A percentile compares a stretch with the other conserved stretches of the same genome.
These are phyloP conservation scores for Pythium myriotylum DNA, from an alignment of 352 stramenopile genomes.

Conservation along the genomic window DNA sequence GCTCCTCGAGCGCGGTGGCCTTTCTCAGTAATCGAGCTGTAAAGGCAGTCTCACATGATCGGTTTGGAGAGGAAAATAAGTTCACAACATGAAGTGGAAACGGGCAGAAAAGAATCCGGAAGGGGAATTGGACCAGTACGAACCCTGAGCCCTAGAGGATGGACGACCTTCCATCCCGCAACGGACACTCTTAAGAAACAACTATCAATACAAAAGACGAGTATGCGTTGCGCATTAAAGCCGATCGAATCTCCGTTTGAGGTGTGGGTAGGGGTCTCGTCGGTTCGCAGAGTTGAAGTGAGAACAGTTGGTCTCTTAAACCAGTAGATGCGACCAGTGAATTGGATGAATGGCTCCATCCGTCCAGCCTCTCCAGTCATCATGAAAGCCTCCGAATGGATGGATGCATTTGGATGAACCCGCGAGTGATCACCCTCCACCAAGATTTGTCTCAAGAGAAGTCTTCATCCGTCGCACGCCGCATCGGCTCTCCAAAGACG, in stretches of 20 bases:
- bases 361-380: too few species aligned
- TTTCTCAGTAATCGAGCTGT: too few species aligned
- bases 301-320: not conserved
- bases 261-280: not conserved
- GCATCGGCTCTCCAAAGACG: too few species aligned
- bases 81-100: constrained; percentile 9
- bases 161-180: not conserved
- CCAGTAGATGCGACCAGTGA: constrained; percentile 6
- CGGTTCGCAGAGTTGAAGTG: not conserved
- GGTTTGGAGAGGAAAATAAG: constrained; percentile 18
- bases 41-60: not conserved
- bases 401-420: too few species aligned
- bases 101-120: not conserved
- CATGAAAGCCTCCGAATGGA: too few species aligned
- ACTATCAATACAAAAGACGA: not conserved
- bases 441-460: too few species aligned
- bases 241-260: constrained; percentile 7
- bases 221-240: not conserved
- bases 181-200: constrained; percentile 1
- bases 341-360: not conserved
- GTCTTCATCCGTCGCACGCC: too few species aligned
- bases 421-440: too few species aligned
- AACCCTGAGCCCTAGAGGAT: constrained; percentile 8
- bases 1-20: too few species aligned
- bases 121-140: constrained; percentile 16